Base-by-base conservation (phyloP, 2,329 filamentous ascomycete species). In the Dichotomopilus funicola region DNA sequence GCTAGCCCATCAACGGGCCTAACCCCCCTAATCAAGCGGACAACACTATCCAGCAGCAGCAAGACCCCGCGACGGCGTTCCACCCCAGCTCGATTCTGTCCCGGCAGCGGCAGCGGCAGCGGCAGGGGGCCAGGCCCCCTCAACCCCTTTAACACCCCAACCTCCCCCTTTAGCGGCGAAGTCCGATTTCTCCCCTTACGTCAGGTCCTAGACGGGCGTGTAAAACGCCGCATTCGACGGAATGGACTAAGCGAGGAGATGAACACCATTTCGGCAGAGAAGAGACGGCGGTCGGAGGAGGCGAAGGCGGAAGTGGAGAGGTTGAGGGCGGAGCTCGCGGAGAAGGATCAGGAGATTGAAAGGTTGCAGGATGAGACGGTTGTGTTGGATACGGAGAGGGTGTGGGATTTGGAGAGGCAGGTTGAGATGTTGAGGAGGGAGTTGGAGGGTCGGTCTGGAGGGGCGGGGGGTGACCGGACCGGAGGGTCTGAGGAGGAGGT, bases 231-330 rank as follows among this genome's bases (percentile, higher is more conserved):
- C 13, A 73, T 81, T 40, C 73, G 78, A 6, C 76, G 82, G 50
- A 80, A 78, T 60, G 75, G 78, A 3, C 64, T 84, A 5, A 82
- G 80, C 60, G 80, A 81, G 59, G 78, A 84, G 68, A 77, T 83
- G 69, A 79, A 82, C 64, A 66, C 67, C 10, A 76, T 82, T 52
- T 70, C 75, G 6, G 68, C 70, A 6, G 76, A 79, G 55, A 78
- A 76, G 64, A 73, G 68, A 44, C 70, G 67, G 12, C 68, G 70
- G 43, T 68, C 69, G 0, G 68, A 66, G 51, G 66, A 73, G 35
- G 68, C 73, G 8, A 71, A 70, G 44, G 70, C 68, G 0, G 78
- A 85, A 64, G 68, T 85, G 1, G 70, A 74, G 6, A 69, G 70
- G 7, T 72, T 86, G 8, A 74, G 68, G 42, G 65, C 66, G 0